Evolutionary conservation across 1,284 basidiomycete species (phyloP).

Genomic region (Cystobasidium pallidum): DNA sequence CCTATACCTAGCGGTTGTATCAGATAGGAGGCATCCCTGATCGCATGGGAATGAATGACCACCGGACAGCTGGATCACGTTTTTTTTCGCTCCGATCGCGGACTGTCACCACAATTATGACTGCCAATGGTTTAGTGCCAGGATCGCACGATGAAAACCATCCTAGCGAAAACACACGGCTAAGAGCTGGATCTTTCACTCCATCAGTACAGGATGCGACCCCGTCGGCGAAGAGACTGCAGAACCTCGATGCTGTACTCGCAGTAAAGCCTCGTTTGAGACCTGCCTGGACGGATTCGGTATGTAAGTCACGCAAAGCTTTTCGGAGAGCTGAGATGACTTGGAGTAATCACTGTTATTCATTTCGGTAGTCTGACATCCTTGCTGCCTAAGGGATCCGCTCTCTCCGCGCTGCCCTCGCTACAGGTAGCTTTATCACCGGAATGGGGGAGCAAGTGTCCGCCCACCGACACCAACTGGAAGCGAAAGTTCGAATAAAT

Average conservation of each 20-base stretch:
- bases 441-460: constrained; percentile 11
- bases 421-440: constrained; percentile 22
- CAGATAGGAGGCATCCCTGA: neutral
- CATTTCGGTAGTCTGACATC: neutral
- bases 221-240: neutral
- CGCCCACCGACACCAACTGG: constrained; percentile 21
- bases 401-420: constrained; percentile 17
- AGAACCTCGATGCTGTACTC: constrained; percentile 16
- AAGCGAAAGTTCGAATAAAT: constrained; percentile 10
- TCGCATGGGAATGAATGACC: neutral
- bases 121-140: neutral
- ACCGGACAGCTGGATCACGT: no score
- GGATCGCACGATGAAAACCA: constrained; percentile 4
- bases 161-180: neutral
- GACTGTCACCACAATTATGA: constrained; percentile 8
- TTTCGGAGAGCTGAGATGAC: no score
- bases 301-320: constrained; percentile 14
- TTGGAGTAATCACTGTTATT: neutral
- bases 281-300: constrained; percentile 39
- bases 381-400: constrained; percentile 4
- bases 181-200: neutral
- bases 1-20: no score
- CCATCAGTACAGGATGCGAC: constrained; percentile 25
- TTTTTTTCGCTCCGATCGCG: constrained; percentile 13
- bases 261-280: constrained; percentile 25